phyloP scores from a whole-genome alignment of 2,329 filamentous ascomycete genomes.

The Thelonectria blattea region DNA sequence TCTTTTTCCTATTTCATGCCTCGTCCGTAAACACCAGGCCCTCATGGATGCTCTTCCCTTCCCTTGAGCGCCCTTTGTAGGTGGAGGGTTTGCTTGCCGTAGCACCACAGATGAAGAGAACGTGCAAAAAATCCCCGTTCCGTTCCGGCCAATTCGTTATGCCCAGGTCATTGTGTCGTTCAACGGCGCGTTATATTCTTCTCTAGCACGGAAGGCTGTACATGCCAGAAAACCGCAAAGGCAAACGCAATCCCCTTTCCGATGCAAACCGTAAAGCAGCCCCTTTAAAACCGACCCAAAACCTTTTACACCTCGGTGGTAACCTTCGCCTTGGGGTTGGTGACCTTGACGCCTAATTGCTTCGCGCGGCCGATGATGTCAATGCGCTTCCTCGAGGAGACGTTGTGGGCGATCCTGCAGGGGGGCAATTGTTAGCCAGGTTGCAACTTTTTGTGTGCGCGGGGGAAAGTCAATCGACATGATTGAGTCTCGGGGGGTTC shows the following conservation, averaged over 20 bases:
- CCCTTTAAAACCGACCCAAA: slow-evolving; percentile 37
- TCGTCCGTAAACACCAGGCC: slow-evolving; percentile 27
- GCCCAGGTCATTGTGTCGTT: slow-evolving; percentile 38
- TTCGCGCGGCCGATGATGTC: slow-evolving; percentile 97
- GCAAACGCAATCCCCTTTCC: slow-evolving; percentile 40
- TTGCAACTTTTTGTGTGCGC: background rate
- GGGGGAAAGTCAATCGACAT: background rate
- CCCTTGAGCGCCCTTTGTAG: slow-evolving; percentile 26
- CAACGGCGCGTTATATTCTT: slow-evolving; percentile 40
- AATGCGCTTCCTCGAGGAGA: slow-evolving; percentile 98
- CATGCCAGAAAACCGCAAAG: slow-evolving; percentile 39
- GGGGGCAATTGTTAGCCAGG: slow-evolving; percentile 27
- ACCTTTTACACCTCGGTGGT: slow-evolving; percentile 82
- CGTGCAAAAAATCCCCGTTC: slow-evolving; percentile 3
- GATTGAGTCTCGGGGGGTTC: background rate
- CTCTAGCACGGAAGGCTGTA: slow-evolving; percentile 36
- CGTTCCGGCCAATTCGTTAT: slow-evolving; percentile 23
- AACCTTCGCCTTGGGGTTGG: slow-evolving; percentile 98
- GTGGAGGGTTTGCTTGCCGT: slow-evolving; percentile 15
- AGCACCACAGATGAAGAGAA: slow-evolving; percentile 14
- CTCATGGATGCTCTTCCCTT: slow-evolving; percentile 18
- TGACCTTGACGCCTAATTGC: slow-evolving; percentile 99
- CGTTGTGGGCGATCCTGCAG: slow-evolving; percentile 90
- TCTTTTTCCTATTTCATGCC: slow-evolving; percentile 30
- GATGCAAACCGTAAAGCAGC: slow-evolving; percentile 42